A percentile compares a stretch with the other conserved stretches of the same genome.
Evolutionary conservation across 768 basidiomycete species (phyloP).

Genomic region (Boletus tylopilopsis): DNA sequence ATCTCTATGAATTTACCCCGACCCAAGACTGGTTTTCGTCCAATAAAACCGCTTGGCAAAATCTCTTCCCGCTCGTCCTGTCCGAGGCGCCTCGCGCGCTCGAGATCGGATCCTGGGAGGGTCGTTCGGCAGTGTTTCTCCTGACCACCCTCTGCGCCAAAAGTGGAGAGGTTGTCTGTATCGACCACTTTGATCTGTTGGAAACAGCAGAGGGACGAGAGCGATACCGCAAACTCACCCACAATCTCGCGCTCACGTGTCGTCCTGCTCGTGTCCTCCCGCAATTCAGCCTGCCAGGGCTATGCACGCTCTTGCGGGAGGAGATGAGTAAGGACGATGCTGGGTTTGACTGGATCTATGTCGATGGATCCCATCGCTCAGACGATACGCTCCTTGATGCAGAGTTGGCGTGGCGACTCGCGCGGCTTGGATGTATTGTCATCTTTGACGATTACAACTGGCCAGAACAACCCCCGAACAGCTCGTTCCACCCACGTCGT

Average conservation of each 20-base stretch:
- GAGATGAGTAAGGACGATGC: conserved; percentile 33
- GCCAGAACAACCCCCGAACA: conserved; percentile 44
- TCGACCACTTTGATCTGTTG: conserved; percentile 59
- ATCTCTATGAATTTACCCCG: conserved; percentile 40
- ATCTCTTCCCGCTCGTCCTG: conserved; percentile 36
- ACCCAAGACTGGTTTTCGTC: conserved; percentile 57
- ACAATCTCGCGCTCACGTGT: conserved; percentile 47
- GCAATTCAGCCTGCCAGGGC: conserved; percentile 51
- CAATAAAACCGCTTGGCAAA: conserved; percentile 42
- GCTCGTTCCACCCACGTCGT: conserved; percentile 51
- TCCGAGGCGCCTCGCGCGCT: conserved; percentile 43
- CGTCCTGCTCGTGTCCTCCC: conserved; percentile 43
- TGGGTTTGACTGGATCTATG: conserved; percentile 58
- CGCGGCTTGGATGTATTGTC: conserved; percentile 46
- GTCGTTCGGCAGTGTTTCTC: conserved; percentile 57
- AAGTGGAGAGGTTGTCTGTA: conserved; percentile 47
- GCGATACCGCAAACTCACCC: conserved; percentile 39
- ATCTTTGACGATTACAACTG: conserved; percentile 60
- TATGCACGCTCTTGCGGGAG: conserved; percentile 46
- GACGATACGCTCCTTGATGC: conserved; percentile 61
- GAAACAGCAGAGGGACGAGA: conserved; percentile 44
- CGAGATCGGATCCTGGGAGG: conserved; percentile 63
- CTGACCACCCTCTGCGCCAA: conserved; percentile 43
- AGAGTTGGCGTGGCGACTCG: conserved; percentile 55
- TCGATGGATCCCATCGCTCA: conserved; percentile 58